phyloP scores from a whole-genome alignment of 129 eudicot species.

The Calendula officinalis region DNA sequence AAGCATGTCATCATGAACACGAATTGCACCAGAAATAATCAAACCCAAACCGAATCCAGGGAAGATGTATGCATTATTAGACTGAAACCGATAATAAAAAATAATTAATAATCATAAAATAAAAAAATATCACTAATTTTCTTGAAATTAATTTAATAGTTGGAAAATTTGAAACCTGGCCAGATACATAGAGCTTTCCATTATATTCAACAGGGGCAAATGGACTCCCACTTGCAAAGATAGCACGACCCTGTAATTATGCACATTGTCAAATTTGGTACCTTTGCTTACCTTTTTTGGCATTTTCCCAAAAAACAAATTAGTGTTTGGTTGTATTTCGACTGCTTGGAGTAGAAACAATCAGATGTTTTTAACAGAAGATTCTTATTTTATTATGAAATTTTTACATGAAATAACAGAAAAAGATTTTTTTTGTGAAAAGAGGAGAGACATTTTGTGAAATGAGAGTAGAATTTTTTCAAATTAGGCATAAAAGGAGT shows the following conservation, averaged over 20 bases:
- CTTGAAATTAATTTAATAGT: constrained; percentile 14
- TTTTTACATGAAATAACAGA: too few species aligned
- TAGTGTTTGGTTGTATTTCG: too few species aligned
- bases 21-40: constrained; percentile 95
- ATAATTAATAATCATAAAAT: constrained; percentile 19
- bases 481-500: too few species aligned
- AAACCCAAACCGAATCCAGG: constrained; percentile 96
- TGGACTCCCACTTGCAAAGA: constrained; percentile 97
- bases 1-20: constrained; percentile 98
- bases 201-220: constrained; percentile 80
- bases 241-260: constrained; percentile 71
- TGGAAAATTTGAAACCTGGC: constrained; percentile 60
- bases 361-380: too few species aligned
- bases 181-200: constrained; percentile 68
- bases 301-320: too few species aligned
- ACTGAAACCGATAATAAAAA: constrained; percentile 36
- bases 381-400: too few species aligned
- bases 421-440: too few species aligned
- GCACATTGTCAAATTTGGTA: too few species aligned
- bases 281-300: too few species aligned
- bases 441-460: too few species aligned
- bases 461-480: too few species aligned
- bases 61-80: constrained; percentile 96
- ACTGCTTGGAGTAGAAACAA: too few species aligned
- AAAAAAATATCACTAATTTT: neutral